phyloP scores from a whole-genome alignment of 2,329 filamentous ascomycete species.

The Cytospora leucostoma region DNA sequence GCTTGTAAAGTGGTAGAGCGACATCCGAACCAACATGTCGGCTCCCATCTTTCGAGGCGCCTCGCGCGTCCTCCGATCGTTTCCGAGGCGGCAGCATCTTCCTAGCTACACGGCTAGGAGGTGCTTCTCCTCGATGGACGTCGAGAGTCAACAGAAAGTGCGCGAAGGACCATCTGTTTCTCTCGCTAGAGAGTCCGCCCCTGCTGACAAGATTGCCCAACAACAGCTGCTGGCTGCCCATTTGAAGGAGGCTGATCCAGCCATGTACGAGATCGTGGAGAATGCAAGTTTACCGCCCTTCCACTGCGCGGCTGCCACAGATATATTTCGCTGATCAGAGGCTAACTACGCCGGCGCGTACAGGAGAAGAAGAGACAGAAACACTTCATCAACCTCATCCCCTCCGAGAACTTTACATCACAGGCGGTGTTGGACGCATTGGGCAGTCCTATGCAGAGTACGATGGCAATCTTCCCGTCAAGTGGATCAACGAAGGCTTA shows the following conservation, averaged over 20 bases:
- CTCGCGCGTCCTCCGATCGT: conserved; percentile 47
- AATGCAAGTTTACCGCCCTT: conserved; percentile 59
- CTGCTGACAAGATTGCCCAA: conserved; percentile 25
- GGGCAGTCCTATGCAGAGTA: conserved; percentile 94
- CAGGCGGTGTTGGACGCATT: conserved; percentile 89
- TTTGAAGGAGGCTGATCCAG: conserved; percentile 82
- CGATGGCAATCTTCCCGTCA: conserved; percentile 13
- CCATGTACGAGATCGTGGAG: conserved; percentile 85
- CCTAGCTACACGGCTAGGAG: conserved; percentile 36
- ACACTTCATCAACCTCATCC: conserved; percentile 97
- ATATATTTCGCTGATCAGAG: neutral
- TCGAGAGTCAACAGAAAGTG: conserved; percentile 64
- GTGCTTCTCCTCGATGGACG: conserved; percentile 48
- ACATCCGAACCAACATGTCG: conserved; percentile 44
- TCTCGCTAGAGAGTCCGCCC: conserved; percentile 23
- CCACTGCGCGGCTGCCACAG: neutral
- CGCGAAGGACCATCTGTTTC: conserved; percentile 31
- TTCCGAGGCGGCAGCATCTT: conserved; percentile 40
- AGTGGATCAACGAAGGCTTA: conserved; percentile 36
- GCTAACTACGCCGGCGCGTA: conserved; percentile 19
- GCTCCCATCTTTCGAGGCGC: conserved; percentile 50
- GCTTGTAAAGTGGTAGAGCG: conserved; percentile 20
- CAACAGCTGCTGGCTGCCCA: conserved; percentile 74
- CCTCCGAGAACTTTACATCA: conserved; percentile 94
- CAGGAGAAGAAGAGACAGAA: conserved; percentile 96